Base-by-base conservation (phyloP, 768 basidiomycete genomes). In the Candolleomyces eurysporus region DNA sequence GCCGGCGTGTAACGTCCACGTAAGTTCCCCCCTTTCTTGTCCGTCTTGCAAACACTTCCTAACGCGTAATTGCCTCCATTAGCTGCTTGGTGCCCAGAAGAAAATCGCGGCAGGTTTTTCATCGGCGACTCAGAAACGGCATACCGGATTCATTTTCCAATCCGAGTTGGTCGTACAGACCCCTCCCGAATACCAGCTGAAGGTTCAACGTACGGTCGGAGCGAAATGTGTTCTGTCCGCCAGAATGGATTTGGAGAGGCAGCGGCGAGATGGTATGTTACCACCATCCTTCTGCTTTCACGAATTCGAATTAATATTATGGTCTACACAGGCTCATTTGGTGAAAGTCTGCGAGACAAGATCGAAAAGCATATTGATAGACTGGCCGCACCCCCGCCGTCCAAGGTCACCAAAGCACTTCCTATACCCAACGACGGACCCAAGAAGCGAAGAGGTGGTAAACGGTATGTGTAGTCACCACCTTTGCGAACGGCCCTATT, bases 121-220 rank as follows among this genome's bases (percentile, higher is more conserved):
- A 5, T 85, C 93, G 0, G 87, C 80, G 1, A 89, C 90, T 2
- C 94, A 96, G 69, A 86, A 88, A 50, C 87, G 94, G 22, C 96
- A 98, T 70, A 98, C 96, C 0, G 97, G 97, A 10, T 99, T 98
- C 78, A 87, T 98, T 62, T 98, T 91, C 78, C 96, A 98, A 69
- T 94, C 90, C 16, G 94, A 94, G 5, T 75, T 98, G 17, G 89
- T 98, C 1, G 84, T 90, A 55, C 82, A 84, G 61, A 92, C 94
- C 3, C 94, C 95, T 7, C 80, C 89, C 21, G 97, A 98, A 64
- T 94, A 95, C 67, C 88, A 94, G 58, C 80, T 94, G 64, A 96
- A 93, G 72, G 85, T 95, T 1, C 97, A 99, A 69, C 85, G 96
- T 43, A 97, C 94, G 0, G 84, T 98, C 11, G 94, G 94, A 16